Base-by-base conservation (phyloP, 352 stramenopile species). In the Globisporangium emineosum region DNA sequence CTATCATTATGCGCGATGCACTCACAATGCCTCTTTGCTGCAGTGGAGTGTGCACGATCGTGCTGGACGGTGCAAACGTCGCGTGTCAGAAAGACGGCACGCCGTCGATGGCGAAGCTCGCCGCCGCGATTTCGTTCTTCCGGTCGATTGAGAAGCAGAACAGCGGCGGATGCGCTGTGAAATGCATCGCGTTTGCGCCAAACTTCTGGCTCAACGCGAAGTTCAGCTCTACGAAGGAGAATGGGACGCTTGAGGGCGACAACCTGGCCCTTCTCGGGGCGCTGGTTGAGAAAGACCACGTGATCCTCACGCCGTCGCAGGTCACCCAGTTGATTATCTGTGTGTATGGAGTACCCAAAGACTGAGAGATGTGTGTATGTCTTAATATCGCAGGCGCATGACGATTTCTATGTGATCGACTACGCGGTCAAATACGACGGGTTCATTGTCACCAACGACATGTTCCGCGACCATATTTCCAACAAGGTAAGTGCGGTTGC, bases 361-460 rank as follows among this genome's bases (percentile, higher is more conserved):
- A n/a, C 50, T 49, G 6, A 64, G 3, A 4, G 53, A 10, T 33
- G 50, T 49, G 25, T 43, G n/a, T 62, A 23, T 62, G 29, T 13
- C 51, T 45, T 35, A 60, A 13, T 51, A 1, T 21, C 63, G n/a
- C 59, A 92, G 71, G 82, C 83, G 9, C 83, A 97, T 64, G 90
- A 97, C 54, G 90, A 97, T 68, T 96, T 83, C 40, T 97, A 97
- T 64, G 89, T 95, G 59, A 97, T 97, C 67, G 86, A 93, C 67
- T 97, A 97, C 65, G 87, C 89, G 3, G 83, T 91, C 68, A 92
- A 91, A 60, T 77, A 97, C 72, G 66, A 90, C 63, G 88, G 88
- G 21, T 93, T 94, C 60, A 86, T 97, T 54, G 88, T 97, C 54
- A 96, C 85, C 3, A 97, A 97, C 73, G 90, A 97, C 71, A 92